These are phyloP conservation scores for Sugiyamaella japonica DNA, from an alignment of 1,139 yeast genomes.

Conservation along the genomic window DNA sequence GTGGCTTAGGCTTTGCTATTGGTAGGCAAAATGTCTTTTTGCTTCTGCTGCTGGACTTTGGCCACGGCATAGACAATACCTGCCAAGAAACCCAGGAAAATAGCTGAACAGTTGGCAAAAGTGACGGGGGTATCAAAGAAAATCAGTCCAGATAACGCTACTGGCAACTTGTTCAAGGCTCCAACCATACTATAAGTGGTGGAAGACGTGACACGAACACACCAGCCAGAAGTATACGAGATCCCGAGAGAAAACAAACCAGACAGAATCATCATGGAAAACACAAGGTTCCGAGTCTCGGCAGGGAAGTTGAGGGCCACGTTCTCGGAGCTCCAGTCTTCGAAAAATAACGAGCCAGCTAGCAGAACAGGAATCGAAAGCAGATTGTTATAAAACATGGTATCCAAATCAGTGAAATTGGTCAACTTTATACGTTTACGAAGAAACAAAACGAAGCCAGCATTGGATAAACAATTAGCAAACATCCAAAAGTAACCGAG, in stretches of 20 bases:
- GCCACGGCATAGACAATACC: slow-evolving; percentile 95
- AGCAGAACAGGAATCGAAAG: slow-evolving; percentile 87
- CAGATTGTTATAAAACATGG: slow-evolving; percentile 96
- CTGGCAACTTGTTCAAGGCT: slow-evolving; percentile 96
- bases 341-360: slow-evolving; percentile 69
- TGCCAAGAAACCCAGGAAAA: slow-evolving; percentile 87
- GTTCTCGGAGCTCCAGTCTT: slow-evolving; percentile 90
- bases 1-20: slow-evolving; percentile 28
- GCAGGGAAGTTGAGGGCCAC: slow-evolving; percentile 74
- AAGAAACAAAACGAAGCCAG: slow-evolving; percentile 90
- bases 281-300: slow-evolving; percentile 62
- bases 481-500: slow-evolving; percentile 97
- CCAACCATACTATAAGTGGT: slow-evolving; percentile 99
- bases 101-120: slow-evolving; percentile 87
- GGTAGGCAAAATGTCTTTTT: slow-evolving; percentile 42
- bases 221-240: slow-evolving; percentile 99
- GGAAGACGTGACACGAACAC: slow-evolving; percentile 97
- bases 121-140: slow-evolving; percentile 95
- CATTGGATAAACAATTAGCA: slow-evolving; percentile 88
- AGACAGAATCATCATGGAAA: slow-evolving; percentile 82
- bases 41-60: slow-evolving; percentile 71
- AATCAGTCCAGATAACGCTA: slow-evolving; percentile 89
- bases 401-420: slow-evolving; percentile 95
- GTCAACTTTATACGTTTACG: slow-evolving; percentile 97
- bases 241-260: slow-evolving; percentile 95